Base-by-base conservation (phyloP, 441 rosid genomes). In the Hura crepitans region DNA sequence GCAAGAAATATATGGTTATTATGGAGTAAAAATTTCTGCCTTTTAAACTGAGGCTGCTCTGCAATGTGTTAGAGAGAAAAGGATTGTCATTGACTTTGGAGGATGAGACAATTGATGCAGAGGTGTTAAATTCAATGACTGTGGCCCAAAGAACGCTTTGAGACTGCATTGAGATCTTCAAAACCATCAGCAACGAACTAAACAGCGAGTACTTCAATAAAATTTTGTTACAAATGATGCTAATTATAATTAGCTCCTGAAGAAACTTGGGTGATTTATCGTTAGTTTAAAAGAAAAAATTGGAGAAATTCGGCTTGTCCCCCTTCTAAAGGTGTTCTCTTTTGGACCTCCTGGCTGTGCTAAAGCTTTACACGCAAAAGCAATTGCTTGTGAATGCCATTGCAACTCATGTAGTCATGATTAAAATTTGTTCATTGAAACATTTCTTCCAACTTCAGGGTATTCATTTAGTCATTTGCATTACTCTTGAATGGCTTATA, bases 251-350 rank as follows among this genome's bases (percentile, higher is more conserved):
- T 37, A 37, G 7, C 42, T 37, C 42, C 8, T 37, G 42, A 37
- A 37, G 42, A 4, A 37, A 37, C 42, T 37, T 4, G 3, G 8
- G 8, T 10, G 42, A 37, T n/a, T n/a, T n/a, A n/a, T n/a, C n/a
- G n/a, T n/a, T n/a, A n/a, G n/a, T n/a, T n/a, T n/a, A n/a, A n/a
- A n/a, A n/a, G 0, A 88, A 85, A 79, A 87, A 87, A 65, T 86
- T 86, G 31, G 89, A 86, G 83, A 86, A 86, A 77, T 86, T 86
- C 75, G 89, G 89, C 31, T 83, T 87, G 89, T 83, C n/a, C 91
- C 23, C 91, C 91, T n/a, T 87, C 91, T 1, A 87, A 87, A 62
- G 89, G 89, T 17, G 91, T 85, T 63, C 91, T 87, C 45, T 87
- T 87, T 81, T 85, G 89, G 89, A 20, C 89, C 89, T 12, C 89